Evolutionary conservation across 345 rosid genomes (phyloP).

Genomic region (Geranium rotundifolium): DNA sequence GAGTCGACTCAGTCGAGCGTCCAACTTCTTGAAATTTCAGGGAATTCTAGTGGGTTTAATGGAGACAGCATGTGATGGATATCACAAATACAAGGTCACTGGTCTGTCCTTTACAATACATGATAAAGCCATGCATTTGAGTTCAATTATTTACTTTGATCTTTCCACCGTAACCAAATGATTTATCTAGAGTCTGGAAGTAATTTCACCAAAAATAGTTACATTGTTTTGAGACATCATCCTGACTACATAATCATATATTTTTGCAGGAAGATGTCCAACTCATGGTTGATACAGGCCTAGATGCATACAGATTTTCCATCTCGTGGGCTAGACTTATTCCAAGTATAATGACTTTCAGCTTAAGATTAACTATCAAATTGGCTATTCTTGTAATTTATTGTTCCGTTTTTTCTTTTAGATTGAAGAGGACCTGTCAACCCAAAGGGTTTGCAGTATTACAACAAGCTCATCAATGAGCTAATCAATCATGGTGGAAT

Average conservation of each 20-base stretch:
- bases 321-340: constrained; percentile 29
- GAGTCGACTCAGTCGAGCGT: not conserved
- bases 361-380: not conserved
- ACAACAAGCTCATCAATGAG: constrained; percentile 22
- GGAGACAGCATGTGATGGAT: constrained; percentile 20
- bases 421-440: constrained; percentile 22
- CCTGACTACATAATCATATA: not conserved
- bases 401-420: not conserved
- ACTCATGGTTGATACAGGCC: constrained; percentile 17
- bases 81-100: constrained; percentile 22
- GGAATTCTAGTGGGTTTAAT: constrained; percentile 16
- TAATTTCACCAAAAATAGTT: too few relatives aligned
- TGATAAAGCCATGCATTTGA: not conserved
- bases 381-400: not conserved
- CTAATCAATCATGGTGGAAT: constrained; percentile 11
- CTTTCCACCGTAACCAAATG: not conserved
- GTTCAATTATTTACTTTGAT: too few relatives aligned
- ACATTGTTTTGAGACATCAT: too few relatives aligned
- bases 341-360: constrained; percentile 13
- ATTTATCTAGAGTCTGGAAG: too few relatives aligned
- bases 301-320: constrained; percentile 24
- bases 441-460: constrained; percentile 17
- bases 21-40: constrained; percentile 11
- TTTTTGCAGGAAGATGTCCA: constrained; percentile 21
- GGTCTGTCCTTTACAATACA: too few relatives aligned